Conservation (phyloP, 306 rosid species). For the Fragaria iinumae region DNA sequence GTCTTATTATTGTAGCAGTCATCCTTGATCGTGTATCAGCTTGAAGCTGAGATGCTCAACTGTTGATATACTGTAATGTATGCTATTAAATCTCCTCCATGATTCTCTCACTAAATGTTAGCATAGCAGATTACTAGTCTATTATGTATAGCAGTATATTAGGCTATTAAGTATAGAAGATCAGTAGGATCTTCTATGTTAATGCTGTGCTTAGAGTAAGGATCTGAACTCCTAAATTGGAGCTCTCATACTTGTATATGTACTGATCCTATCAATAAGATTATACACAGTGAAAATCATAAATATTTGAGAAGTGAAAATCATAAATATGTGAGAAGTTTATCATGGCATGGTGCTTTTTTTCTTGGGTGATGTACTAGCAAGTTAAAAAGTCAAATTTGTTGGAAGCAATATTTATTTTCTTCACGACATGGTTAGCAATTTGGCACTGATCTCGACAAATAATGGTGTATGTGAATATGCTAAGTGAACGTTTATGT, state of each 20-base stretch:
- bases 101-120: no score
- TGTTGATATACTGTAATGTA: not conserved
- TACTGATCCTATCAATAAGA: no score
- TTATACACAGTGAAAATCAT: no score
- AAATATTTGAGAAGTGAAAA: not conserved
- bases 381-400: not conserved
- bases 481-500: slow-evolving; percentile 3
- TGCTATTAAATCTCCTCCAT: not conserved
- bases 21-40: not conserved
- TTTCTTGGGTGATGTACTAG: not conserved
- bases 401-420: not conserved
- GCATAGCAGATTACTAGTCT: no score
- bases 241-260: no score
- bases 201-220: no score
- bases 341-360: not conserved
- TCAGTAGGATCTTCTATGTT: no score
- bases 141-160: no score
- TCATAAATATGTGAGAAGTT: not conserved
- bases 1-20: not conserved
- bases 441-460: not conserved
- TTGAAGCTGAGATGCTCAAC: not conserved
- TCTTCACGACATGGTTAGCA: not conserved
- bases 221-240: no score
- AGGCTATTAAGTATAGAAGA: no score
- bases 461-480: slow-evolving; percentile 4